Evolutionary conservation across 2,329 filamentous ascomycete species (phyloP).

Genomic region (Madurella fahalii): DNA sequence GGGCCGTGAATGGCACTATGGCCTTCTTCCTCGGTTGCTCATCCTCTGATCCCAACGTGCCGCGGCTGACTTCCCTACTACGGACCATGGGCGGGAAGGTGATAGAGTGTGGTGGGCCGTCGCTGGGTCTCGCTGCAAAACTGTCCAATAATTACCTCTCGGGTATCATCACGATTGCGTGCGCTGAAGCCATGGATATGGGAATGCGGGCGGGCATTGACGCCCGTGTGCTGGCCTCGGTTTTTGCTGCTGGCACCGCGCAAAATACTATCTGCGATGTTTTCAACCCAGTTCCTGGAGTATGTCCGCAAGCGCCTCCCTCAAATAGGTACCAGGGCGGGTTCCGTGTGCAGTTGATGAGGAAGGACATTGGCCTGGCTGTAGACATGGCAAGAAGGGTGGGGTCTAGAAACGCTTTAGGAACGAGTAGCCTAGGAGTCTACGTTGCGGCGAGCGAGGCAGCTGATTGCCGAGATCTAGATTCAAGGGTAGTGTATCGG

Average conservation of each 20-base stretch:
- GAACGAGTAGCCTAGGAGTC: constrained; percentile 45
- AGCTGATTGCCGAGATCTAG: constrained; percentile 47
- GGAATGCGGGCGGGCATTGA: constrained; percentile 56
- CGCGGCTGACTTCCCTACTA: constrained; percentile 41
- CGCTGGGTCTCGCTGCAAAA: constrained; percentile 55
- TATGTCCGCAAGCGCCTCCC: constrained; percentile 30
- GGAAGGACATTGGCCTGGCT: constrained; percentile 54
- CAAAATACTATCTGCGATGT: constrained; percentile 32
- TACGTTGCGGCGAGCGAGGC: constrained; percentile 51
- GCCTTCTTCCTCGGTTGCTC: constrained; percentile 36
- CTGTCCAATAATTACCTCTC: constrained; percentile 59
- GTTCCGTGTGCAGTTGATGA: constrained; percentile 57
- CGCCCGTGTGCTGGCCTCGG: constrained; percentile 41
- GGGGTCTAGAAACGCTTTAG: constrained; percentile 46
- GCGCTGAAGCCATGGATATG: constrained; percentile 56
- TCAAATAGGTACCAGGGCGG: constrained; percentile 41
- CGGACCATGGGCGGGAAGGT: constrained; percentile 50
- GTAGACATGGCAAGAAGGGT: constrained; percentile 51
- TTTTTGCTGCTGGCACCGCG: constrained; percentile 29
- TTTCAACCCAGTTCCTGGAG: constrained; percentile 33
- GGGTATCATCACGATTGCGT: constrained; percentile 55
- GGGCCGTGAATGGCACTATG: constrained; percentile 32
- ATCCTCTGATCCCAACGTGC: constrained; percentile 35
- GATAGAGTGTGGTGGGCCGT: constrained; percentile 53
- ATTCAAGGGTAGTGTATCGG: constrained; percentile 55